Evolutionary conservation across 345 rosid genomes (phyloP), one percentile per base, ranked within the genome.

Genomic region (Citrus unshiu): DNA sequence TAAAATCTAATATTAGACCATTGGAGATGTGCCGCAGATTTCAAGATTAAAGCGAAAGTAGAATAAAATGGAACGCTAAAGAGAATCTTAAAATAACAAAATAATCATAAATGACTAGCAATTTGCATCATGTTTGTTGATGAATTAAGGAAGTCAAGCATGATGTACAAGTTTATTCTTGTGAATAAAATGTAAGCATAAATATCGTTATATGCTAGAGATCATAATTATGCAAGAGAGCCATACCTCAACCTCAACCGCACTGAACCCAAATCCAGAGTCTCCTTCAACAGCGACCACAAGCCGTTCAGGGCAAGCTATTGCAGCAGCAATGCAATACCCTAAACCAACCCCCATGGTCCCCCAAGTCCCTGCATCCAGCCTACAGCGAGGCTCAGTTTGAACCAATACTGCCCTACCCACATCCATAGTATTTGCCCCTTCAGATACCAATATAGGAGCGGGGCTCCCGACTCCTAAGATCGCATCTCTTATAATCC

Each of bases 331-430:
- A 77, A 96, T 91, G 85, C 98, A 96, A 85, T 94, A 96, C 18
- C 99, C 99, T 85, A 96, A 85, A 72, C 99, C 99, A 81, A 96
- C 97, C 59, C 99, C 99, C 99, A 96, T 96, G 37, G 99, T 96
- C 29, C 99, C 99, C 99, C 98, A 94, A 75, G 99, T 91, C 75
- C 99, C 99, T 58, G 99, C 99, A 94, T 96, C 99, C 86, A 96
- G 84, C 88, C 98, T 89, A 49, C 97, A 91, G 88, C 99, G 91
- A 1, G 99, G 97, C 89, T 96, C 98, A 4, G 88, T 94, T 86
- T 96, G 99, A 80, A 96, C 94, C 86, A 96, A 78, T 74, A 96
- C 99, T 6, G 95, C 87, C 83, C 99, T 90, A 16, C 98, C 99
- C 74, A 94, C 90, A 82, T 96, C 99, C 99, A 96, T 96, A 1